Percentiles rank a stretch among this genome's conserved stretches.
Evolutionary conservation across 768 basidiomycete species (phyloP).

Genomic region (Macrolepiota albuminosa): DNA sequence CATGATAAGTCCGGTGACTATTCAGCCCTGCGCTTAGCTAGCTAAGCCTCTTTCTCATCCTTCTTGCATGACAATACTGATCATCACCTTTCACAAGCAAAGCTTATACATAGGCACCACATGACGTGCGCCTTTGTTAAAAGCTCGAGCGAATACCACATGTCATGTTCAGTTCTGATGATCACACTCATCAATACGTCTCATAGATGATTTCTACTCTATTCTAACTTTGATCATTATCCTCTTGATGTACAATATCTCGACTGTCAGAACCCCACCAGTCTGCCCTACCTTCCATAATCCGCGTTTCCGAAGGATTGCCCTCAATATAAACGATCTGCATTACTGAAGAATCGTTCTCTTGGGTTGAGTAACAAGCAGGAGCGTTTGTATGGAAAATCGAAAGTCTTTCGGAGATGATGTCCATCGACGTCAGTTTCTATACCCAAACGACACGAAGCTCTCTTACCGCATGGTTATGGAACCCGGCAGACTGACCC

Average conservation of each 20-base stretch:
- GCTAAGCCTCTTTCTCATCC: too few relatives aligned
- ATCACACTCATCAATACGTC: too few relatives aligned
- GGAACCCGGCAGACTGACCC: conserved; percentile 19
- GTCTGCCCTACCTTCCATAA: not conserved
- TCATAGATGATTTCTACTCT: too few relatives aligned
- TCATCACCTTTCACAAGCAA: too few relatives aligned
- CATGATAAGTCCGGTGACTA: too few relatives aligned
- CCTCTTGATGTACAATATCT: not conserved
- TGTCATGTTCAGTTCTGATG: too few relatives aligned
- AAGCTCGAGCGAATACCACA: too few relatives aligned
- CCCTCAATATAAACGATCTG: conserved; percentile 18
- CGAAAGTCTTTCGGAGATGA: conserved; percentile 20
- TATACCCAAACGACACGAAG: not conserved
- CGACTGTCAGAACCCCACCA: not conserved
- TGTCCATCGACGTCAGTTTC: not conserved
- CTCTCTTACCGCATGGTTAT: conserved; percentile 20
- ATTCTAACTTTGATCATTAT: not conserved
- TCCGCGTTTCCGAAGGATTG: not conserved
- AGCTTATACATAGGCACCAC: too few relatives aligned
- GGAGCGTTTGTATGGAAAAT: conserved; percentile 33
- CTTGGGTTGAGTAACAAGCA: conserved; percentile 22
- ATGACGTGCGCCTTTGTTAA: too few relatives aligned
- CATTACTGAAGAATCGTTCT: conserved; percentile 26
- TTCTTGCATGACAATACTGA: too few relatives aligned
- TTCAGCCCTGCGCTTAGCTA: too few relatives aligned